Base-by-base conservation (phyloP, 2,329 filamentous ascomycete species). In the Grosmannia penicillata region DNA sequence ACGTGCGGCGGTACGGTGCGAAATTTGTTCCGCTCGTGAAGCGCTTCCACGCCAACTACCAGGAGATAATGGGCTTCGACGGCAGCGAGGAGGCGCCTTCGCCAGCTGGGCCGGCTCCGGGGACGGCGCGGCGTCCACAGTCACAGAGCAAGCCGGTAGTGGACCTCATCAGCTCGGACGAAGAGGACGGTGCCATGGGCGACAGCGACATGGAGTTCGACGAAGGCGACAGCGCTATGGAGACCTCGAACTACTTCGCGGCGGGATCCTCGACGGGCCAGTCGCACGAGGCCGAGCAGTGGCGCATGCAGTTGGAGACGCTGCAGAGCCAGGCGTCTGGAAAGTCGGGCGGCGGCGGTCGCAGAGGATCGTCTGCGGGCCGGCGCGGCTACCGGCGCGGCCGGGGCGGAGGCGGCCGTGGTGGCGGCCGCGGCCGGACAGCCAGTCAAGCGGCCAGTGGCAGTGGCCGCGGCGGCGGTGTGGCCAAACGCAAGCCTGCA, bases 11-110 rank as follows among this genome's bases (percentile, higher is more conserved):
- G 3, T 75, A 77, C 50, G 82, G 82, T 8, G 59, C 56, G 25
- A 65, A 62, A 38, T 74, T 89, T 44, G 53, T 82, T 27, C 61
- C 65, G 1, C 54, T 85, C 6, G 59, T 86, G 33, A 58, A 61
- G 37, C 56, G 59, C 13, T 66, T 63, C 45, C 56, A 66, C 23
- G 42, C 49, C 0, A 56, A 60, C 28, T 76, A 73, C 47, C 54
- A 56, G 24, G 62, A 68, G 33, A 70, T 72, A 49, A 68, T 68
- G 59, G 58, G 58, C n/a, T 36, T 36, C 24, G 42, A 43, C 41
- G 39, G 43, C 36, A 43, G 9, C 4, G 38, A 23, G 7, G 33
- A 38, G 11, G 33, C 25, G 15, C 37, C 14, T 5, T 38, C 17
- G 26, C 26, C 36, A 5, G 27, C 24, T 8, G 14, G 14, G 21